phyloP scores from a whole-genome alignment of 1,139 yeast species.

The Geotrichum europaeum region DNA sequence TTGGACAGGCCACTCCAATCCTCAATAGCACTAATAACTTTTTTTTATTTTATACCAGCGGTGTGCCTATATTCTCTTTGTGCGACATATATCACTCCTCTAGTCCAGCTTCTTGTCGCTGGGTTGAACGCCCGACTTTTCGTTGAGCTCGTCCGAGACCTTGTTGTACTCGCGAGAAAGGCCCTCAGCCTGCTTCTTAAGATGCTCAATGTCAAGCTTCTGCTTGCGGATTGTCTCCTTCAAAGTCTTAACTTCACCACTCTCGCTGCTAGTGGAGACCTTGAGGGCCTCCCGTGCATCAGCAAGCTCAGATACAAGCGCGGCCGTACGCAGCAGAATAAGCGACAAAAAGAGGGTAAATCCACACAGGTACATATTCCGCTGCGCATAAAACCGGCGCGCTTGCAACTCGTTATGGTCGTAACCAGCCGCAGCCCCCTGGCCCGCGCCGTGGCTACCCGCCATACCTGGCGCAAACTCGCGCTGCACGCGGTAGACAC shows the following conservation, averaged over 20 bases:
- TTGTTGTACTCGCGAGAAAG: slow-evolving; percentile 60
- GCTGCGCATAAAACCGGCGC: slow-evolving; percentile 88
- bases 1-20: too few relatives aligned
- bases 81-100: not conserved
- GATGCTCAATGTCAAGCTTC: slow-evolving; percentile 55
- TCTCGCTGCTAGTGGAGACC: slow-evolving; percentile 9
- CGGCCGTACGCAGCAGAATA: slow-evolving; percentile 80
- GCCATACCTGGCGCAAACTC: slow-evolving; percentile 38
- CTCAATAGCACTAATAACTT: too few relatives aligned
- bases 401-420: slow-evolving; percentile 81
- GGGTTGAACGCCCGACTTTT: slow-evolving; percentile 23
- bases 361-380: slow-evolving; percentile 95
- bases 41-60: too few relatives aligned
- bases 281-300: slow-evolving; percentile 46
- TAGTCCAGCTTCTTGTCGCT: slow-evolving; percentile 32
- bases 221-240: slow-evolving; percentile 52
- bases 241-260: slow-evolving; percentile 43
- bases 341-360: slow-evolving; percentile 86
- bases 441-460: not conserved
- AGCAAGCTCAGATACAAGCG: slow-evolving; percentile 70
- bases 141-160: slow-evolving; percentile 40
- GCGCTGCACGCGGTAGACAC: slow-evolving; percentile 64
- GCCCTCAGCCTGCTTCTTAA: slow-evolving; percentile 67
- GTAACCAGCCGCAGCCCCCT: slow-evolving; percentile 16
- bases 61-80: not conserved